phyloP scores from a whole-genome alignment of 345 rosid genomes.

The Nasturtium officinale region DNA sequence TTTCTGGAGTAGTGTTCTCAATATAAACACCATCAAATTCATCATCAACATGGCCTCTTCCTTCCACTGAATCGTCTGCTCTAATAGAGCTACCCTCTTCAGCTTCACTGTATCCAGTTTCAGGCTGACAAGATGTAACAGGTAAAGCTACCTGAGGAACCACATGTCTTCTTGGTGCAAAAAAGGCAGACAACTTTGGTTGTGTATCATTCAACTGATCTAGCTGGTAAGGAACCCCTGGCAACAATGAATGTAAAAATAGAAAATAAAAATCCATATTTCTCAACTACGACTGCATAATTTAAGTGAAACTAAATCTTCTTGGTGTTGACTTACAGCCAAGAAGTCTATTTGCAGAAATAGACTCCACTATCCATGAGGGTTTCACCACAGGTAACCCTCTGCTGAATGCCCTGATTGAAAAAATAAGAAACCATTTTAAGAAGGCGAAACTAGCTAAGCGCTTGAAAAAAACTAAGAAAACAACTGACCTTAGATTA shows the following conservation, averaged over 20 bases:
- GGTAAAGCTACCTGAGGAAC: conserved; percentile 40
- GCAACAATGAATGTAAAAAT: background rate
- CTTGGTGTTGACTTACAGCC: conserved; percentile 63
- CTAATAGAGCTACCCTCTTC: conserved; percentile 44
- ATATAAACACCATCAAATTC: conserved; percentile 42
- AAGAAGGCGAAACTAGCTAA: background rate
- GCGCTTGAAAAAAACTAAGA: background rate
- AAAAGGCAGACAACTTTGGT: conserved; percentile 82
- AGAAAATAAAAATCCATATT: background rate
- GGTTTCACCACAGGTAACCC: conserved; percentile 98
- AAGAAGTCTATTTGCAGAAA: conserved; percentile 71
- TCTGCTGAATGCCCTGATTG: conserved; percentile 79
- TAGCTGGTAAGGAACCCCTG: conserved; percentile 94
- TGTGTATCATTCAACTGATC: conserved; percentile 82
- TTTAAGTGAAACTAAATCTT: conserved; percentile 4
- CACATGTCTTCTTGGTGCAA: conserved; percentile 48
- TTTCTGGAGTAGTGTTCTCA: conserved; percentile 32
- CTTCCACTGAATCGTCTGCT: conserved; percentile 40
- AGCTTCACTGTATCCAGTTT: conserved; percentile 46
- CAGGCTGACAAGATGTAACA: conserved; percentile 40
- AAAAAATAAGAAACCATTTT: conserved; percentile 16
- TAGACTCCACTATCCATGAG: conserved; percentile 77
- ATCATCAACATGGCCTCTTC: conserved; percentile 29
- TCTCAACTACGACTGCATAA: background rate
- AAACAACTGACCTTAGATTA: conserved; percentile 65